Conservation (phyloP, 1,284 basidiomycete species). For the Earliella scabrosa region DNA sequence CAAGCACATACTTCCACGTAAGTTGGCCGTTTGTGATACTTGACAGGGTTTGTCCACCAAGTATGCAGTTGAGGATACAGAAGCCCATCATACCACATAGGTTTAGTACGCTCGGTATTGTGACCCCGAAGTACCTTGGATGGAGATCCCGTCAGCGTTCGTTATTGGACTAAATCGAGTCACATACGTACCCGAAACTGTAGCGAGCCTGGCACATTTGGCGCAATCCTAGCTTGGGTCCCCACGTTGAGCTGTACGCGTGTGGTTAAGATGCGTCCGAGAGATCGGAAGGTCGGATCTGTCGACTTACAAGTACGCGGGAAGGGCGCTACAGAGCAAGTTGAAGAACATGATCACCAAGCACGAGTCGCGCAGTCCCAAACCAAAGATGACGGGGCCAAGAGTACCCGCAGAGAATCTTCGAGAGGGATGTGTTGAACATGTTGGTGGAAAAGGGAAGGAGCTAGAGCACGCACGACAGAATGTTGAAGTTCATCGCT, state of each 20-base stretch:
- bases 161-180: not conserved
- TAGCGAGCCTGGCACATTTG: constrained; percentile 86
- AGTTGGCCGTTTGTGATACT: constrained; percentile 67
- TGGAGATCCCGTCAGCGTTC: not conserved
- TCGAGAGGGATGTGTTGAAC: not conserved
- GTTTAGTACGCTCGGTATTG: constrained; percentile 66
- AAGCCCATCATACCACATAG: constrained; percentile 68
- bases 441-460: not conserved
- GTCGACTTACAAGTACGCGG: constrained; percentile 60
- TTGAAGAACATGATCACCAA: constrained; percentile 82
- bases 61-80: constrained; percentile 74
- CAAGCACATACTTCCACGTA: constrained; percentile 61
- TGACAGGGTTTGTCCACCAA: constrained; percentile 76
- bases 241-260: constrained; percentile 75
- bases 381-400: constrained; percentile 67
- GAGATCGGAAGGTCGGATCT: no score
- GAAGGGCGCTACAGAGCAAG: constrained; percentile 54
- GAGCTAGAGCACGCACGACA: constrained; percentile 56
- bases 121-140: constrained; percentile 61
- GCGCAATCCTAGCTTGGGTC: constrained; percentile 85
- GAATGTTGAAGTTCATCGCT: constrained; percentile 73
- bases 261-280: not conserved
- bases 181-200: constrained; percentile 67
- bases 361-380: constrained; percentile 74
- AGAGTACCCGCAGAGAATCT: constrained; percentile 80